These are phyloP conservation scores for Calonectria montana DNA, from an alignment of 2,329 filamentous ascomycete genomes.

Conservation along the genomic window DNA sequence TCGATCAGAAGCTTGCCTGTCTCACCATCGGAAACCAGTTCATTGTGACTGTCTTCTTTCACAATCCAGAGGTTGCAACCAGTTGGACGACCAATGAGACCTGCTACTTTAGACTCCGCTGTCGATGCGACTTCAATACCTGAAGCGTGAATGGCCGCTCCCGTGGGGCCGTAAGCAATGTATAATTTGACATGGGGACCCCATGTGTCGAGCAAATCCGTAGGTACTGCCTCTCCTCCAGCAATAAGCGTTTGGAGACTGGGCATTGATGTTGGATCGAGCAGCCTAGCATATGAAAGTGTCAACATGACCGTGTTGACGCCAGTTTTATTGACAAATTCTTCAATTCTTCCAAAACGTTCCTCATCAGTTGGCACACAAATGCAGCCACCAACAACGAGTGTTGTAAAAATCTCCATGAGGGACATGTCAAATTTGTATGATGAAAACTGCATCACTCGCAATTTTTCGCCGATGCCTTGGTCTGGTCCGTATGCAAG, in stretches of 20 bases:
- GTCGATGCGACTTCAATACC: not conserved
- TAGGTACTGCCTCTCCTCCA: not conserved
- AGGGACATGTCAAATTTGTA: not conserved
- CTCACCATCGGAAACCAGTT: not conserved
- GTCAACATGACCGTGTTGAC: not conserved
- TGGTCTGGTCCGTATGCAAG: not conserved
- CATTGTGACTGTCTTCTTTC: not conserved
- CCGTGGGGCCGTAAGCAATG: not conserved
- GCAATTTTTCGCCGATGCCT: not conserved
- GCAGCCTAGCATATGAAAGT: not conserved
- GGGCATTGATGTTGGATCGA: not conserved
- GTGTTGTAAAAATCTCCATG: not conserved
- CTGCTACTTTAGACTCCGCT: not conserved
- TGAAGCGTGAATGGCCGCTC: not conserved
- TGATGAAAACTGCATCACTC: not conserved
- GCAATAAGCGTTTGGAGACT: not conserved
- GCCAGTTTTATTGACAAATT: not conserved
- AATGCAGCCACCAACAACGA: not conserved
- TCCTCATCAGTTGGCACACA: not conserved
- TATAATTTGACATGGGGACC: not conserved
- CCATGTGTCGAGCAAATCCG: not conserved
- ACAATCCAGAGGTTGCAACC: not conserved
- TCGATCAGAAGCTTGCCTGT: conserved; percentile 1
- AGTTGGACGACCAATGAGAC: not conserved
- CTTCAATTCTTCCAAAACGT: not conserved